Evolutionary conservation across 768 basidiomycete genomes (phyloP), one percentile per base, ranked within the genome.

Genomic region (Sarcodon aspratus): DNA sequence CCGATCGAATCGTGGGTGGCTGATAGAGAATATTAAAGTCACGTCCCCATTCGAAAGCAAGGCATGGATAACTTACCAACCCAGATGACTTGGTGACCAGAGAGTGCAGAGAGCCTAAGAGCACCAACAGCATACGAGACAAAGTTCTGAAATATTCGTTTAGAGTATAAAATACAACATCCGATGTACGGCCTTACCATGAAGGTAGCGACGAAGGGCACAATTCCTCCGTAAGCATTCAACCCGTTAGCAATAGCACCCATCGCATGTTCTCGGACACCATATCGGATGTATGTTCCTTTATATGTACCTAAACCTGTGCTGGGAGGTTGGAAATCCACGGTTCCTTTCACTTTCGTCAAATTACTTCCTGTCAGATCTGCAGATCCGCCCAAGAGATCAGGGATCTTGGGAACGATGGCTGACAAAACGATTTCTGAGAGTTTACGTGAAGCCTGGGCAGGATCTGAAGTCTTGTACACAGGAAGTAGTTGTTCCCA

Each of bases 241-340:
- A 94, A 64, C 63, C 93, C 93, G 64, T 96, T 96, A 55, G 83
- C 89, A 59, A 97, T 92, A 48, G 93, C 94, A 58, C 85, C 88
- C 93, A 96, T 97, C 56, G 74, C 94, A 66, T 97, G 94, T 66
- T 97, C 94, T 67, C 94, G 88, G 50, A 97, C 92, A 78, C 94
- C 94, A 70, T 86, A 97, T 48, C 93, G 86, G 63, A 97, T 80
- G 65, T 97, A 96, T 44, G 82, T 85, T 47, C 94, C 94, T 49
- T 79, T 68, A 66, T 92, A 95, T 51, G 64, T 74, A 50, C 94
- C 94, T 40, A 95, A 74, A 33, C 80, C 80, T 15, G 89, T 93
- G 69, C 73, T 80, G 15, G 87, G 85, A 37, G 78, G 86, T 66
- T 97, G 94, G 82, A 97, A 95, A 69, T 97, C 94, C 51, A 80